Percentiles rank a stretch among this genome's conserved stretches.
These are phyloP conservation scores for Exobasidium rhododendri DNA, from an alignment of 1,284 basidiomycete genomes.

Conservation along the genomic window DNA sequence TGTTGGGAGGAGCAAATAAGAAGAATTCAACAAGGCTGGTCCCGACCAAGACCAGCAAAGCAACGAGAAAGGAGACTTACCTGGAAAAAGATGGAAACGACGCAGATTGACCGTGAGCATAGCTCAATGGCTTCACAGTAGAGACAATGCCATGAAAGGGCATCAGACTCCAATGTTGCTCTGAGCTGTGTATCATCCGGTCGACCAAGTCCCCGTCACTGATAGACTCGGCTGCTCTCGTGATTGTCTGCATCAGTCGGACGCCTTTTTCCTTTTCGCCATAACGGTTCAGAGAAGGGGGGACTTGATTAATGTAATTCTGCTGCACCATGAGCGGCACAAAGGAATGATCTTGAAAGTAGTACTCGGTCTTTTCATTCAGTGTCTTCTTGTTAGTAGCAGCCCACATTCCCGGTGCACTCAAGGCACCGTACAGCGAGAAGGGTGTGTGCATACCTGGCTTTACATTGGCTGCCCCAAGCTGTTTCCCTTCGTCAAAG, in stretches of 20 bases:
- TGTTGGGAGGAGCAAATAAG: no score
- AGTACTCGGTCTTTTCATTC: slow-evolving; percentile 88
- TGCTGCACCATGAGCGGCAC: slow-evolving; percentile 93
- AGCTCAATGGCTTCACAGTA: slow-evolving; percentile 63
- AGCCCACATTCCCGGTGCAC: slow-evolving; percentile 85
- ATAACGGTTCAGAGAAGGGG: slow-evolving; percentile 56
- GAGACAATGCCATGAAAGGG: slow-evolving; percentile 89
- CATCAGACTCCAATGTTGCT: slow-evolving; percentile 95
- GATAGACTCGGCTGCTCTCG: slow-evolving; percentile 78
- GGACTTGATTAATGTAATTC: slow-evolving; percentile 64
- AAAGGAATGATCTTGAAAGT: slow-evolving; percentile 92
- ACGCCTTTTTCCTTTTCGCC: slow-evolving; percentile 62
- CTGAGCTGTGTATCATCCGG: slow-evolving; percentile 80
- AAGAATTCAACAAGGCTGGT: not conserved
- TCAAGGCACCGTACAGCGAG: slow-evolving; percentile 61
- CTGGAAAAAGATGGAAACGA: slow-evolving; percentile 37
- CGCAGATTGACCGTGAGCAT: slow-evolving; percentile 29
- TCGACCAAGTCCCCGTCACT: slow-evolving; percentile 96
- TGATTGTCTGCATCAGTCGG: slow-evolving; percentile 68
- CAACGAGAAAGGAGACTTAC: not conserved
- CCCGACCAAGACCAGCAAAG: not conserved
- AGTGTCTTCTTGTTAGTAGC: slow-evolving; percentile 75
- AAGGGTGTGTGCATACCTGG: slow-evolving; percentile 67
- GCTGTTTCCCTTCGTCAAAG: slow-evolving; percentile 70
- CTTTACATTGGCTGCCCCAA: slow-evolving; percentile 85